Evolutionary conservation across 768 basidiomycete species (phyloP).

Genomic region (Termitomyces sp.): DNA sequence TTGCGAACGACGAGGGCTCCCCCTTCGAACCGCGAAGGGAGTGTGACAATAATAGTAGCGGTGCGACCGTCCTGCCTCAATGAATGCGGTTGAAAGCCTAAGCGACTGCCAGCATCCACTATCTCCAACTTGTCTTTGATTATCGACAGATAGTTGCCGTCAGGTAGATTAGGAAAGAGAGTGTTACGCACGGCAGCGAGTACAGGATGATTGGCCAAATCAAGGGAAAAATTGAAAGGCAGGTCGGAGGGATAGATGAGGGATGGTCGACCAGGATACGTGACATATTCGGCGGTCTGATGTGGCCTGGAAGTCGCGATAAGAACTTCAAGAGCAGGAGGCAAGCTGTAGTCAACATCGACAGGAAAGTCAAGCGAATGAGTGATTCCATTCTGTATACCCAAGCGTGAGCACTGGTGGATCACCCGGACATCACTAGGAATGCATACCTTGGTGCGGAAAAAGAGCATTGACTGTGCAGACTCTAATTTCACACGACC

Average conservation of each 20-base stretch:
- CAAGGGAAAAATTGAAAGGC: slow-evolving; percentile 74
- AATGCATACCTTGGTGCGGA: slow-evolving; percentile 63
- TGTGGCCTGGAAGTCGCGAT: slow-evolving; percentile 70
- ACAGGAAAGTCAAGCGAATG: slow-evolving; percentile 82
- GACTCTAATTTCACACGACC: slow-evolving; percentile 71
- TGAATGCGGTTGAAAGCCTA: slow-evolving; percentile 39
- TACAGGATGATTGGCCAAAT: slow-evolving; percentile 71
- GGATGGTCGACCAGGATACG: slow-evolving; percentile 54
- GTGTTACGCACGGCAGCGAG: slow-evolving; percentile 68
- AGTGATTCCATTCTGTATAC: slow-evolving; percentile 63
- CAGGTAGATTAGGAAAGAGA: slow-evolving; percentile 66
- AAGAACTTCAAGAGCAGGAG: slow-evolving; percentile 62
- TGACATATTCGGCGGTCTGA: slow-evolving; percentile 46
- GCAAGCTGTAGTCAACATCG: slow-evolving; percentile 67
- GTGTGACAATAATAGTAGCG: slow-evolving; percentile 62
- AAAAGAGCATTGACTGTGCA: slow-evolving; percentile 65
- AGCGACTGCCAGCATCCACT: slow-evolving; percentile 38
- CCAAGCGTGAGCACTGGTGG: slow-evolving; percentile 3
- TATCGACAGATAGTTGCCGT: slow-evolving; percentile 65
- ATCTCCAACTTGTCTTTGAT: slow-evolving; percentile 60
- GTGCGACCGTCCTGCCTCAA: slow-evolving; percentile 60
- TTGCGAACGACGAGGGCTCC: slow-evolving; percentile 59
- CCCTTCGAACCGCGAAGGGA: slow-evolving; percentile 71
- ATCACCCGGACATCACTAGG: neutral
- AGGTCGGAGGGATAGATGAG: slow-evolving; percentile 64